Evolutionary conservation across 2,329 filamentous ascomycete genomes (phyloP), one percentile per base, ranked within the genome.

Genomic region (Elsinoe ampelina): DNA sequence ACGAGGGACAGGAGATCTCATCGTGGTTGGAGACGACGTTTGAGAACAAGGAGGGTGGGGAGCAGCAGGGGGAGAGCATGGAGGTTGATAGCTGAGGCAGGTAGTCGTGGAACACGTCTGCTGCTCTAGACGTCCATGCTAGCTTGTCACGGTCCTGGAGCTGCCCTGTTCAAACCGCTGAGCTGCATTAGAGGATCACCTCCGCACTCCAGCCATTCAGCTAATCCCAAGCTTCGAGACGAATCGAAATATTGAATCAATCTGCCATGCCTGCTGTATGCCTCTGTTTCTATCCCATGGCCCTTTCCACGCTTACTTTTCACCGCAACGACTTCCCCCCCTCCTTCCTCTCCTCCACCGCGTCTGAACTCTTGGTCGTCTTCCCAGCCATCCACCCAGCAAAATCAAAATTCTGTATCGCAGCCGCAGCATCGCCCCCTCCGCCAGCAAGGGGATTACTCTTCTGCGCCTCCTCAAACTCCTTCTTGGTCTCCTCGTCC

Each of bases 401-500:
- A 54, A 86, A 75, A 70, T 87, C 83, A 61, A 87, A 86, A 56
- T 81, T 83, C 62, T 81, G 80, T 15, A 83, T 67, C 48, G 75
- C 71, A 75, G 64, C 82, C 64, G 67, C 80, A 60, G 77, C 79
- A 20, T 52, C 48, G 6, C 57, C 55, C 5, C 54, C 38, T 13
- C 64, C 63, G 2, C 64, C 67, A 10, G 60, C 62, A 63, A 91
- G 76, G 1, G 86, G 82, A 62, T 82, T 84, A 61, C 82, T 81
- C 73, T 90, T 89, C 71, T 93, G 89, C 67, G 89, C 85, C 66
- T 89, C 87, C 70, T 96, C 90, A 68, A 93, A 95, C 70, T 97
- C 93, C 65, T 88, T 89, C 65, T 85, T 85, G 74, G 89, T 87
- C 72, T 98, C 93, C n/a, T 89, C 89, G 69, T 97, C 93, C 91